Percentiles rank a stretch among this genome's conserved stretches.
Conservation (phyloP, 345 rosid genomes). For the Hibiscus mutabilis region DNA sequence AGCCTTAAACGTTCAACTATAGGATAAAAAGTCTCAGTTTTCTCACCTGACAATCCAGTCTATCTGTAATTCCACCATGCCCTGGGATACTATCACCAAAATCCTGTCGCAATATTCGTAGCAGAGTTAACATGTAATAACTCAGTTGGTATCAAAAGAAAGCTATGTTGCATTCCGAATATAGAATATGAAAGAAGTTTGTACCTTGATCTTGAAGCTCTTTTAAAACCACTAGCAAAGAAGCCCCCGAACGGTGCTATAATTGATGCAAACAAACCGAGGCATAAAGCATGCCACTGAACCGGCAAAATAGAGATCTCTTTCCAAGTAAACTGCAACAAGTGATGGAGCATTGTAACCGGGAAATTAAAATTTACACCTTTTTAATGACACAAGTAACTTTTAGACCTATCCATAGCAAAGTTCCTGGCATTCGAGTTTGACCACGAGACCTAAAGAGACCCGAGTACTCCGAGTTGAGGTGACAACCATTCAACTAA, state of each 20-base stretch:
- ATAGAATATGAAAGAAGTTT: constrained; percentile 2
- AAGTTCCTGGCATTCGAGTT: not conserved
- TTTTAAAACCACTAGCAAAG: constrained; percentile 93
- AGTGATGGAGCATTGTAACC: not conserved
- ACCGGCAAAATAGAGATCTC: constrained; percentile 78
- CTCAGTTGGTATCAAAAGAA: not conserved
- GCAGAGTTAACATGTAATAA: not conserved
- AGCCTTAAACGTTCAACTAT: no score
- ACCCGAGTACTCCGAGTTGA: not conserved
- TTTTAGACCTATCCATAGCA: not conserved
- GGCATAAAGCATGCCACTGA: constrained; percentile 89
- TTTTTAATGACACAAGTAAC: not conserved
- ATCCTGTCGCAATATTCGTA: constrained; percentile 42
- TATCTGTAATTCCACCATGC: constrained; percentile 94
- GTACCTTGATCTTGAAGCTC: constrained; percentile 94
- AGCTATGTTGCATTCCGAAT: no score
- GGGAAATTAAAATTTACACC: not conserved
- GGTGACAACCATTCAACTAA: not conserved
- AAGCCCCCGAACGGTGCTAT: constrained; percentile 99
- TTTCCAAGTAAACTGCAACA: constrained; percentile 79
- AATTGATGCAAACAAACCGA: constrained; percentile 93
- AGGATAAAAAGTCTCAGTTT: not conserved
- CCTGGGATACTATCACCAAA: constrained; percentile 99
- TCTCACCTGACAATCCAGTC: constrained; percentile 94
- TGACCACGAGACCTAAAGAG: not conserved